Conservation (phyloP, 129 eudicot genomes). For the Saussurea involucrata region DNA sequence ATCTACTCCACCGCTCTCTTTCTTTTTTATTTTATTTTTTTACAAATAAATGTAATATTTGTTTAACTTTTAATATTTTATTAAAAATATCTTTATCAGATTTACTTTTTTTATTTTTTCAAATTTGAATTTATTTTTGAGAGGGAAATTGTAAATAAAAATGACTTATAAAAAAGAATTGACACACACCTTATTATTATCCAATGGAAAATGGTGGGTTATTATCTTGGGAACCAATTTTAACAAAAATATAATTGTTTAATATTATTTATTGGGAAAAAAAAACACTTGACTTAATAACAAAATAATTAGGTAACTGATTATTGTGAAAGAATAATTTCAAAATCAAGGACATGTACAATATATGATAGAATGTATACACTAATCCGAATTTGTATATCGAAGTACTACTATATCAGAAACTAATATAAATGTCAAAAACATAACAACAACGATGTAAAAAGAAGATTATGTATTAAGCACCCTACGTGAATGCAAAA, state of each 20-base stretch:
- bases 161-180: no score
- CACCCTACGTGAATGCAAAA: neutral
- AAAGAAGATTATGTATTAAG: neutral
- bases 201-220: neutral
- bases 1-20: conserved; percentile 38
- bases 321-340: neutral
- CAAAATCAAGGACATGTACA: neutral
- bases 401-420: neutral
- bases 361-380: neutral
- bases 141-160: neutral
- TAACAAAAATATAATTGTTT: no score
- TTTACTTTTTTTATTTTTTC: neutral
- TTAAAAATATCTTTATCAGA: neutral
- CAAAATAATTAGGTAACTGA: neutral
- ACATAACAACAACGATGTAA: neutral
- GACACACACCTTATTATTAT: neutral
- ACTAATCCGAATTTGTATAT: no score
- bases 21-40: neutral
- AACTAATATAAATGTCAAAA: neutral
- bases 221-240: neutral
- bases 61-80: neutral
- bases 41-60: neutral
- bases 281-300: neutral
- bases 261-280: neutral
- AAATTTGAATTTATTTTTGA: neutral